These are phyloP conservation scores for Sphaerulina vaccinii DNA, from an alignment of 2,329 filamentous ascomycete genomes.

Conservation along the genomic window DNA sequence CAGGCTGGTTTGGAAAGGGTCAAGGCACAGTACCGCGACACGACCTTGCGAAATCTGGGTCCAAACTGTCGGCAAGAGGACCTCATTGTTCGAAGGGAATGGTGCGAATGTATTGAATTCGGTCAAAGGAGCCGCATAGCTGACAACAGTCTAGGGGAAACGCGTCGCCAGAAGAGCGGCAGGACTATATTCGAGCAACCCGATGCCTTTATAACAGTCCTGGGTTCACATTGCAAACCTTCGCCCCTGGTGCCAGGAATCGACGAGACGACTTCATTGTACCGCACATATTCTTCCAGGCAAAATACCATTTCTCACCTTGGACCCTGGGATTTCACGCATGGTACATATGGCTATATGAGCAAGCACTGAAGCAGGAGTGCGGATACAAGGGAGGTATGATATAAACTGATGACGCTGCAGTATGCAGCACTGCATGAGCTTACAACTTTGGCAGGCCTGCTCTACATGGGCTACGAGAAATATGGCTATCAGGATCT, in stretches of 20 bases:
- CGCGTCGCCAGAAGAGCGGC: constrained; percentile 26
- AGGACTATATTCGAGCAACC: constrained; percentile 29
- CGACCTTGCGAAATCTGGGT: background rate
- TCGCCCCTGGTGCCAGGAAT: constrained; percentile 21
- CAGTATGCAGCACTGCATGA: constrained; percentile 34
- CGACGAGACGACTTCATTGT: constrained; percentile 33
- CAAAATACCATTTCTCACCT: constrained; percentile 27
- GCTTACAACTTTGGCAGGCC: constrained; percentile 30
- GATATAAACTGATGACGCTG: constrained; percentile 15
- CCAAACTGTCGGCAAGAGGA: constrained; percentile 29
- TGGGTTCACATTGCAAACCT: constrained; percentile 12
- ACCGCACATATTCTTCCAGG: constrained; percentile 29
- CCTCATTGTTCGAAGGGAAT: constrained; percentile 29
- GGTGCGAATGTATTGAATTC: constrained; percentile 16
- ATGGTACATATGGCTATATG: constrained; percentile 43
- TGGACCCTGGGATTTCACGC: constrained; percentile 42
- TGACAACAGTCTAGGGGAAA: constrained; percentile 21
- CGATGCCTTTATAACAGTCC: constrained; percentile 28
- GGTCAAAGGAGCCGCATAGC: background rate
- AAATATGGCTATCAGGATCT: constrained; percentile 44
- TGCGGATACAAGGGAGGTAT: constrained; percentile 30
- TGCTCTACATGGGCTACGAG: constrained; percentile 55
- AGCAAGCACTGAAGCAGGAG: constrained; percentile 43
- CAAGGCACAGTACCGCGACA: background rate
- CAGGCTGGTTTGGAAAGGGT: background rate